Evolutionary conservation across 371 early-diverging fungal genomes (phyloP).

Genomic region (Mucor circinelloides): DNA sequence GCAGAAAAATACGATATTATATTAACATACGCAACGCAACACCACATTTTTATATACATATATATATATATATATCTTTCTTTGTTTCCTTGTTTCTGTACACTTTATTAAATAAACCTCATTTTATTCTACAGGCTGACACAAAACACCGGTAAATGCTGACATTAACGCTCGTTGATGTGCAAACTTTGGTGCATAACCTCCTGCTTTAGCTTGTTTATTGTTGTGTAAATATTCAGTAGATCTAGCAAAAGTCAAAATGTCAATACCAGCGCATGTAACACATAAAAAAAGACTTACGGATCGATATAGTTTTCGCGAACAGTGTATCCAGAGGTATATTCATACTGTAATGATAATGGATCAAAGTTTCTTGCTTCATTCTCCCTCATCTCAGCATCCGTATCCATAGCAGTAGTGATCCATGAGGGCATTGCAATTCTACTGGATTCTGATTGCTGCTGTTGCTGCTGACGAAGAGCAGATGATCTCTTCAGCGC

Average conservation of each 20-base stretch:
- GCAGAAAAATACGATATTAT: neutral
- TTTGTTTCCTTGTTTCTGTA: neutral
- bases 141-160: conserved; percentile 55
- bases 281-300: conserved; percentile 32
- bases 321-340: conserved; percentile 44
- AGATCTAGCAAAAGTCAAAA: conserved; percentile 21
- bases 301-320: conserved; percentile 55
- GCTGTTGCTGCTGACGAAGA: conserved; percentile 27
- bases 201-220: conserved; percentile 56
- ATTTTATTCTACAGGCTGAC: conserved; percentile 25
- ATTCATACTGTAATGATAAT: conserved; percentile 52
- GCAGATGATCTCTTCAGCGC: conserved; percentile 49
- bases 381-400: conserved; percentile 46
- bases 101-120: conserved; percentile 1
- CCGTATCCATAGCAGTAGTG: conserved; percentile 47
- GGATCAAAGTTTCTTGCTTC: conserved; percentile 58
- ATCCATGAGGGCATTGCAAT: conserved; percentile 47
- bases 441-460: conserved; percentile 6
- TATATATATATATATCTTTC: too few species aligned
- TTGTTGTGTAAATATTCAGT: conserved; percentile 47
- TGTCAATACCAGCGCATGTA: neutral
- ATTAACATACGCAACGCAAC: neutral
- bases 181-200: conserved; percentile 56
- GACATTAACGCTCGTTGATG: conserved; percentile 58
- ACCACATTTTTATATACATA: neutral